Evolutionary conservation across 208 protist species (phyloP), one percentile per base, ranked within the genome.

Genomic region (Herpetomonas samuelpessoai): DNA sequence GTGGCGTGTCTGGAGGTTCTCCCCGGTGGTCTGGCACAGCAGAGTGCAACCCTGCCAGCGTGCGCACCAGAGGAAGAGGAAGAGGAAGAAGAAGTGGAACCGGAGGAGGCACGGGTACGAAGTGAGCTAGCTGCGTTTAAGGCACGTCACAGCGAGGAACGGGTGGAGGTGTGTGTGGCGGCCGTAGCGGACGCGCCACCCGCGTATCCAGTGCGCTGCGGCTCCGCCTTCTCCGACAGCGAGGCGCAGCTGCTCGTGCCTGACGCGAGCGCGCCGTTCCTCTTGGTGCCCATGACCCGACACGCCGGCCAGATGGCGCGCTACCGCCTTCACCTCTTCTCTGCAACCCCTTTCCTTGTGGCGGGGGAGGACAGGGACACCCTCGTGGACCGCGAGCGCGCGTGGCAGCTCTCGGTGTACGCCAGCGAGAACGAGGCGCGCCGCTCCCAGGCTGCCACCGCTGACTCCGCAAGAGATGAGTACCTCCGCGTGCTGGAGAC

Each of bases 261-360:
- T 25, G 47, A 62, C 38, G 57, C 73, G 30, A 54, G 14, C 19
- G 45, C 70, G n/a, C 14, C 50, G 16, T 67, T 93, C 24, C 86
- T 76, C 51, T 19, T 90, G 1, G 72, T 93, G 3, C 68, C 79
- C 25, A 79, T 81, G 68, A 84, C 86, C 55, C 74, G 79, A 21
- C 65, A 83, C 47, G 73, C 83, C 1, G 87, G 81, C 2, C 74
- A 83, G 31, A 65, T 77, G 28, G 87, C 73, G 2, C 61, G 39
- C 35, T 93, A 79, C 62, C 66, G 44, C 4, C 52, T 93, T 26
- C 79, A 91, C 61, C 65, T 91, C 28, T 93, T 91, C 62, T 84
- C 70, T 9, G 55, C 66, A 22, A 27, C 19, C 7, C 39, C 80
- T 6, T 91, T 93, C 56, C 68, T 91, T 14, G 54, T 86, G 16